A percentile compares a stretch with the other conserved stretches of the same genome.
Conservation (phyloP, 768 basidiomycete species). For the Boletus bicolor region DNA sequence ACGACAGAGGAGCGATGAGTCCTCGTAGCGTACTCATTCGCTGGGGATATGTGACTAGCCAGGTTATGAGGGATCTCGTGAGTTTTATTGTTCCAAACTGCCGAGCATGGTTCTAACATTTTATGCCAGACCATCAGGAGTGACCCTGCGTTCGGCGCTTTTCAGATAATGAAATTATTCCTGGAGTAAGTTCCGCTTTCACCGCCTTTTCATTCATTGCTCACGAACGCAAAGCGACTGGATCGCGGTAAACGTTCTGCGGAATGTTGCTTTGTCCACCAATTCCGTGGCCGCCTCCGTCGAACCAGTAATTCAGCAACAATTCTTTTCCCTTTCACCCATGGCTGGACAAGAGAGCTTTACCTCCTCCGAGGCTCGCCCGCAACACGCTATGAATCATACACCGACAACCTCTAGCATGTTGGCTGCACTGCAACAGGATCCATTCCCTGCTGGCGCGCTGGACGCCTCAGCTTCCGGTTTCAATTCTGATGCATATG, state of each 20-base stretch:
- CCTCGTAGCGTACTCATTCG: slow-evolving; percentile 84
- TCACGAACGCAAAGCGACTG: slow-evolving; percentile 61
- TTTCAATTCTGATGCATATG: slow-evolving; percentile 69
- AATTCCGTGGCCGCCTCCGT: slow-evolving; percentile 91
- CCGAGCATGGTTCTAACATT: neutral
- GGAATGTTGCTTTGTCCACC: slow-evolving; percentile 83
- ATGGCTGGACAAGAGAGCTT: slow-evolving; percentile 87
- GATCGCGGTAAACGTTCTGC: slow-evolving; percentile 86
- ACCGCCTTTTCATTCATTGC: slow-evolving; percentile 9
- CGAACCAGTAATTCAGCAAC: slow-evolving; percentile 88
- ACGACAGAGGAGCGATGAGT: slow-evolving; percentile 79
- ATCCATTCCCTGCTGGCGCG: slow-evolving; percentile 61
- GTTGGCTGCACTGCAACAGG: slow-evolving; percentile 83
- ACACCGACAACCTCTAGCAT: slow-evolving; percentile 89
- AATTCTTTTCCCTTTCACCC: slow-evolving; percentile 83
- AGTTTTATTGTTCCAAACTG: slow-evolving; percentile 27
- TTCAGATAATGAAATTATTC: slow-evolving; percentile 89
- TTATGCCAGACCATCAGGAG: slow-evolving; percentile 76
- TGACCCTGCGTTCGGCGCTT: slow-evolving; percentile 89
- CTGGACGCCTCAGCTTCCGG: slow-evolving; percentile 61
- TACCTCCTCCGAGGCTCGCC: slow-evolving; percentile 58
- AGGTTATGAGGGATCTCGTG: slow-evolving; percentile 89
- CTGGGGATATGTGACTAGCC: slow-evolving; percentile 91
- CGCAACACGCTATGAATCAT: slow-evolving; percentile 65
- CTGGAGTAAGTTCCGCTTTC: slow-evolving; percentile 60